Evolutionary conservation across 2,329 filamentous ascomycete species (phyloP), one percentile per base, ranked within the genome.

Genomic region (Coniella lustricola): DNA sequence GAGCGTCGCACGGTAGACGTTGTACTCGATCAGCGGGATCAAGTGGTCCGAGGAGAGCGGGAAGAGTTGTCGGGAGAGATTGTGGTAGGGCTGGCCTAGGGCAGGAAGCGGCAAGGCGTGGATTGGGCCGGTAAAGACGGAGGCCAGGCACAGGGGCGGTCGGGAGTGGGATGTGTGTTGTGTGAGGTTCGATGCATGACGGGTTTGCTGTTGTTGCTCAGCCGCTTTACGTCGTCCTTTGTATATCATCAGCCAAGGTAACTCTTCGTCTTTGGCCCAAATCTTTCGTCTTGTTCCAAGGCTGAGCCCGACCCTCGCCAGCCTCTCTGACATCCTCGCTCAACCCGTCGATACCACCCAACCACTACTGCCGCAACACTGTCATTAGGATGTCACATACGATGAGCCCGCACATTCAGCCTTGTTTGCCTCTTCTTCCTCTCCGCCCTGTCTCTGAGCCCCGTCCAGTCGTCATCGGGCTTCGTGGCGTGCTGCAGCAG

Each of bases 1-100:
- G 5, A 60, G 48, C 8, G 64, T 56, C 3, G 62, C 66, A 32
- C 66, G 62, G 22, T 67, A 56, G 18, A 68, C 60, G 39, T 69
- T 68, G 55, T 65, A 67, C 29, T 67, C 63, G 10, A 68, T 55
- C 8, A 68, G 50, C 1, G 61, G 58, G 13, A 68, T 60, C 7
- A 69, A 55, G 45, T 65, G 61, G 29, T 64, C 59, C 16, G 54
- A 18, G 25, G 50, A 58, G 1, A 62, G 51, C 3, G 61, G 59
- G 33, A 61, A 56, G 34, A 35, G 34, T 7, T n/a, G 16, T 13
- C 4, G 22, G n/a, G 21, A 9, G 14, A 41, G 3, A 21, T 31
- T 22, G n/a, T 35, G 41, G 22, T 25, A 35, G 8, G 32, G 2
- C 18, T n/a, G 41, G 20, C 14, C 4, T 1, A 3, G 32, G 1